A percentile compares a stretch with the other conserved stretches of the same genome.
These are phyloP conservation scores for Erysimum cheiri DNA, from an alignment of 441 rosid species.

Conservation along the genomic window DNA sequence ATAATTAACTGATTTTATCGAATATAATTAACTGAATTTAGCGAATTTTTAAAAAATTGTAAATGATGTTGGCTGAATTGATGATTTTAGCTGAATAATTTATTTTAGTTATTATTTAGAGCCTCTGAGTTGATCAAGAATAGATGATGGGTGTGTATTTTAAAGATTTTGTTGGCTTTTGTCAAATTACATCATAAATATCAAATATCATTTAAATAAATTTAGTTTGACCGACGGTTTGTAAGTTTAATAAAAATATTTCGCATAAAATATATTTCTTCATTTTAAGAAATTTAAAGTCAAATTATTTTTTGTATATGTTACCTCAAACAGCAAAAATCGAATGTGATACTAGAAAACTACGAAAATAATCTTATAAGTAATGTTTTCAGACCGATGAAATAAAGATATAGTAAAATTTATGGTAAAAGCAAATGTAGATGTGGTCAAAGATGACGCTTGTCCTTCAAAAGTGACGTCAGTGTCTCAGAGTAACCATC, in stretches of 20 bases:
- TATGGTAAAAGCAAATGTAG: neutral
- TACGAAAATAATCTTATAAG: neutral
- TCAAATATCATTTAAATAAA: neutral
- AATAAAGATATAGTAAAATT: neutral
- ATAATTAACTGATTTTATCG: no score
- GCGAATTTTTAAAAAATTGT: no score
- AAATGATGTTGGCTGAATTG: no score
- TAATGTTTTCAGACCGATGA: neutral
- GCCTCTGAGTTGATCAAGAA: neutral
- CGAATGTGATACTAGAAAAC: neutral
- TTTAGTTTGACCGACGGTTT: neutral
- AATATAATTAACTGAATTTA: no score
- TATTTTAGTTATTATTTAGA: no score
- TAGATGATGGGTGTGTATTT: neutral
- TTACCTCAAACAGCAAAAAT: neutral
- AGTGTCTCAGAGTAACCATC: slow-evolving; percentile 7
- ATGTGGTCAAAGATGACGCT: slow-evolving; percentile 38
- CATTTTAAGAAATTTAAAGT: neutral
- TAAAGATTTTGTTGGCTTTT: slow-evolving; percentile 2
- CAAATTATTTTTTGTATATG: neutral
- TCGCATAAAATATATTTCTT: neutral
- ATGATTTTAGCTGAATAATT: no score
- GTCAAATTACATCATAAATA: neutral
- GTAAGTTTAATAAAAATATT: neutral
- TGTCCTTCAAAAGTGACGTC: slow-evolving; percentile 34